Base-by-base conservation (phyloP, 805 yeast genomes). In the Diddensiella transvaalensis region DNA sequence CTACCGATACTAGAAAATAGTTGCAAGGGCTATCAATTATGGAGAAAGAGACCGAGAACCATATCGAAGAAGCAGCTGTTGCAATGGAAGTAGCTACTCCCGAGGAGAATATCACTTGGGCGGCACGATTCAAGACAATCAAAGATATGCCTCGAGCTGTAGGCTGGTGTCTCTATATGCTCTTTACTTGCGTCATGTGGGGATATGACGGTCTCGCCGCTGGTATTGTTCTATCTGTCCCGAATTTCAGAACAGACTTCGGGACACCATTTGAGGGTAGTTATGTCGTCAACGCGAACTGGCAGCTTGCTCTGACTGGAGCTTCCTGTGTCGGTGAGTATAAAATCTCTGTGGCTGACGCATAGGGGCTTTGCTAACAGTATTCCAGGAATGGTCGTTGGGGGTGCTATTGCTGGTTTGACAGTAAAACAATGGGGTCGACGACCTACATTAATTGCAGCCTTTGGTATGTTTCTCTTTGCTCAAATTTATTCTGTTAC, bases 121-220 rank as follows among this genome's bases (percentile, higher is more conserved):
- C 8, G 8, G 32, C 30, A 23, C 15, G 43, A 22, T 13, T 21
- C 11, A 21, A 40, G 22, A 17, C 33, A 8, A 17, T 42, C 4
- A 42, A 37, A 32, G 10, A 48, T 22, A 35, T 40, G 13, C 51
- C 51, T 33, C 42, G 42, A 26, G 17, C 46, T 5, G 33, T 46
- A 15, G 33, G 22, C 3, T 48, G 51, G 51, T 33, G 35, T 19
- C 22, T 32, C 17, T 21, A 32, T 13, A 43, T 42, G 43, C 29
- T 40, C 8, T 40, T 21, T 15, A 23, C 26, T 15, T 23, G 23
- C 10, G 15, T n/a, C 17, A 22, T 30, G 24, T 48, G 51, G 48
- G 51, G 51, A 17, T 48, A 44, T 38, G 51, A 48, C 37, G 45
- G 39, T 17, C 42, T 29, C 19, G 51, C 51, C 15, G 48, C 42